Evolutionary conservation across 306 rosid species (phyloP).

Genomic region (Canavalia gladiata): DNA sequence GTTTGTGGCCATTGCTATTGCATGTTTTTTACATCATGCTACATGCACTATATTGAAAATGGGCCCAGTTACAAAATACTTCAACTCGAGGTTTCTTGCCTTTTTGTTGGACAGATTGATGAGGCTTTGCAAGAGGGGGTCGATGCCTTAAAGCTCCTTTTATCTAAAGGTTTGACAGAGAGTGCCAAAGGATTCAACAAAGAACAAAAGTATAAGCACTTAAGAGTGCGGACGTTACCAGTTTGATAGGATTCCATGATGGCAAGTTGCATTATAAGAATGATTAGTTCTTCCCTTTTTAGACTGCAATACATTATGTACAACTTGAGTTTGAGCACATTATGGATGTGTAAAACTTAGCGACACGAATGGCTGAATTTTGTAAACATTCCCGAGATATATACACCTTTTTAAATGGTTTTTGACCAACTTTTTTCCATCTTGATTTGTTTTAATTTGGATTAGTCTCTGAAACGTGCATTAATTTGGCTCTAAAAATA

Average conservation of each 20-base stretch:
- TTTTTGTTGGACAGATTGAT: slow-evolving; percentile 56
- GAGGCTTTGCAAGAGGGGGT: slow-evolving; percentile 67
- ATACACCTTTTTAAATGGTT: slow-evolving; percentile 1
- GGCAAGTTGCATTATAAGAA: slow-evolving; percentile 21
- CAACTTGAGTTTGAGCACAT: not conserved
- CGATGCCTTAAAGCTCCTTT: slow-evolving; percentile 64
- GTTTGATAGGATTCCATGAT: slow-evolving; percentile 46
- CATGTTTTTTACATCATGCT: slow-evolving; percentile 1
- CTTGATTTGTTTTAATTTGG: slow-evolving; percentile 29
- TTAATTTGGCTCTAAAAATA: too few species aligned
- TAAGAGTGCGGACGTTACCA: slow-evolving; percentile 69
- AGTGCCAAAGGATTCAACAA: slow-evolving; percentile 75
- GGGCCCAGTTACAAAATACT: slow-evolving; percentile 3
- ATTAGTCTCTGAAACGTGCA: not conserved
- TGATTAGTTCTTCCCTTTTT: slow-evolving; percentile 28
- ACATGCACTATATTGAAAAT: slow-evolving; percentile 24
- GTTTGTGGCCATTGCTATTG: slow-evolving; percentile 20
- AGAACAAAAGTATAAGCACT: slow-evolving; percentile 84
- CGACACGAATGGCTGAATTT: slow-evolving; percentile 24
- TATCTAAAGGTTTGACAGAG: slow-evolving; percentile 65
- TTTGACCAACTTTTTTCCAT: slow-evolving; percentile 12
- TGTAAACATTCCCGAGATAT: slow-evolving; percentile 24
- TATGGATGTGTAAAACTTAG: slow-evolving; percentile 19
- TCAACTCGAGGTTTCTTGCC: slow-evolving; percentile 6
- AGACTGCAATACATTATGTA: slow-evolving; percentile 20